phyloP scores from a whole-genome alignment of 345 rosid species.

The Eutrema yunnanense region DNA sequence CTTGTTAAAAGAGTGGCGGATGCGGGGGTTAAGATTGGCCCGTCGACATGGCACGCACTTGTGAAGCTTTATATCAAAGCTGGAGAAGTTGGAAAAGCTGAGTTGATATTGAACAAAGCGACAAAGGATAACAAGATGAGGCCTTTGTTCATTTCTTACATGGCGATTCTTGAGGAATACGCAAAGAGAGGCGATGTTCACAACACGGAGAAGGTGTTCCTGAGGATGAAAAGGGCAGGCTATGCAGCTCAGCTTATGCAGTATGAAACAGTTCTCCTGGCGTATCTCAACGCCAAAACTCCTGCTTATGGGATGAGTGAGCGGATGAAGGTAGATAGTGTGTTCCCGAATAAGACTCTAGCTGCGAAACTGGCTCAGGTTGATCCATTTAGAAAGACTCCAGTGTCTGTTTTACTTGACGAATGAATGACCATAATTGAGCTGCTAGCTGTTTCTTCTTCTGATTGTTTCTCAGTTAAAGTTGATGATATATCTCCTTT shows the following conservation, averaged over 20 bases:
- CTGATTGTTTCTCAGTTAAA: not conserved
- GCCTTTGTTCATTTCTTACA: slow-evolving; percentile 62
- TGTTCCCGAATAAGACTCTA: slow-evolving; percentile 57
- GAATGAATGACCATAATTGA: not conserved
- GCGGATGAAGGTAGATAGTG: slow-evolving; percentile 73
- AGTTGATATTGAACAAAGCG: slow-evolving; percentile 59
- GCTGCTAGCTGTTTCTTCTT: not conserved
- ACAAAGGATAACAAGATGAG: slow-evolving; percentile 36
- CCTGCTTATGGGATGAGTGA: slow-evolving; percentile 83
- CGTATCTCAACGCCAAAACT: slow-evolving; percentile 55
- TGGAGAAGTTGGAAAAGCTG: slow-evolving; percentile 84
- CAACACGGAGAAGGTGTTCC: slow-evolving; percentile 69
- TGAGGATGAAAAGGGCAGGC: slow-evolving; percentile 64
- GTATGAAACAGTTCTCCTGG: slow-evolving; percentile 44
- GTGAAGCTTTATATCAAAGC: slow-evolving; percentile 65
- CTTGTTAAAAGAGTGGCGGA: slow-evolving; percentile 60
- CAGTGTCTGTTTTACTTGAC: slow-evolving; percentile 62
- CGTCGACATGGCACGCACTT: slow-evolving; percentile 68
- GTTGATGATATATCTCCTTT: too few species aligned
- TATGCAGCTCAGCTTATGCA: slow-evolving; percentile 51
- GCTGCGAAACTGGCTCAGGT: slow-evolving; percentile 45
- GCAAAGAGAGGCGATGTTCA: slow-evolving; percentile 73
- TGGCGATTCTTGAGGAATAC: slow-evolving; percentile 60
- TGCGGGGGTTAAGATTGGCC: slow-evolving; percentile 59
- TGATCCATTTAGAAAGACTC: slow-evolving; percentile 65